phyloP scores from a whole-genome alignment of 805 yeast species.

The Lachancea meyersii region DNA sequence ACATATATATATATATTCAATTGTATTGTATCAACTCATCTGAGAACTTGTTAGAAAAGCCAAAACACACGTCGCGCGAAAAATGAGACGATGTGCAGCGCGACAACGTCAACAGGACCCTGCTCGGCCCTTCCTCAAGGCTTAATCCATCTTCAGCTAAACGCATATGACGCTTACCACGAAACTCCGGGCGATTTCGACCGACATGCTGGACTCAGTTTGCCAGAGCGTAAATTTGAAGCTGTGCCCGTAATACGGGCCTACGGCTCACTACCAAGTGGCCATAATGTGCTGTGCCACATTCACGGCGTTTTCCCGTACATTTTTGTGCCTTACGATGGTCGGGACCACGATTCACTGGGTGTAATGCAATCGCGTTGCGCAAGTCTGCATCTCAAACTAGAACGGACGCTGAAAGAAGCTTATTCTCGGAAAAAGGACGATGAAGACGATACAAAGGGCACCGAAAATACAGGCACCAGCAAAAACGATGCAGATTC shows the following conservation, averaged over 20 bases:
- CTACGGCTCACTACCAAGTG: conserved; percentile 62
- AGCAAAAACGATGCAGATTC: neutral
- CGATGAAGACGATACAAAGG: neutral
- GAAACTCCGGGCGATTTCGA: conserved; percentile 51
- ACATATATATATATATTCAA: no score
- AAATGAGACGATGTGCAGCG: conserved; percentile 16
- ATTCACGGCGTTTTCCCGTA: conserved; percentile 85
- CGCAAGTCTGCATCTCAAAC: conserved; percentile 33
- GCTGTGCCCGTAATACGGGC: conserved; percentile 73
- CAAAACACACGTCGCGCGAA: neutral
- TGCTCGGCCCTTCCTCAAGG: conserved; percentile 16
- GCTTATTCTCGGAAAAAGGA: conserved; percentile 34
- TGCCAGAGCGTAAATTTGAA: conserved; percentile 30
- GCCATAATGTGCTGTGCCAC: conserved; percentile 58
- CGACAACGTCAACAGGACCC: conserved; percentile 10
- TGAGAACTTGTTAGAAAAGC: no score
- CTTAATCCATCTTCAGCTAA: conserved; percentile 46
- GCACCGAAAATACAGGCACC: no score
- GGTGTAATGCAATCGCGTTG: conserved; percentile 33
- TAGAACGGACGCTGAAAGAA: conserved; percentile 40
- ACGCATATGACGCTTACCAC: conserved; percentile 62
- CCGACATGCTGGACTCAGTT: conserved; percentile 32
- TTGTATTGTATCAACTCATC: no score
- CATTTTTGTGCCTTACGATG: conserved; percentile 57
- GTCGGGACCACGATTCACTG: conserved; percentile 27